Conservation (phyloP, 306 rosid genomes). For the Urtica urens region DNA sequence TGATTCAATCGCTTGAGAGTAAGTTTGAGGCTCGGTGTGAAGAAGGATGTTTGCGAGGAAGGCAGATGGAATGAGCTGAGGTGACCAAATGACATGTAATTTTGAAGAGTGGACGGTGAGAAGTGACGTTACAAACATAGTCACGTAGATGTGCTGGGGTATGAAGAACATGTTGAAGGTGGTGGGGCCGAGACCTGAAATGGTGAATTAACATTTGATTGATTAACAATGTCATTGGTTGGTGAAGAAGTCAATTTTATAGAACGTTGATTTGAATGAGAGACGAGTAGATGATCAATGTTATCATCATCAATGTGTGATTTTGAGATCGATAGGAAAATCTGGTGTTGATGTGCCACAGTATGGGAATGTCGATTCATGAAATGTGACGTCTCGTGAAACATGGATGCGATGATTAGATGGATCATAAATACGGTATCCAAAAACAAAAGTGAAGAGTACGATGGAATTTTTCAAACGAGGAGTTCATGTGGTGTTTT, state of each 20-base stretch:
- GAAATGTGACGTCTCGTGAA: too few species aligned
- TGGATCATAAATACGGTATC: background rate
- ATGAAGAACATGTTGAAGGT: background rate
- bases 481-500: slow-evolving; percentile 6
- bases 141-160: background rate
- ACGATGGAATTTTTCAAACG: background rate
- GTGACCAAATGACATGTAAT: too few species aligned
- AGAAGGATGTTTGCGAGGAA: background rate
- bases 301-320: background rate
- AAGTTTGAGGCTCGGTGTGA: background rate
- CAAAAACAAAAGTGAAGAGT: slow-evolving; percentile 4
- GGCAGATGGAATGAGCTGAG: background rate
- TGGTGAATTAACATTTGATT: too few species aligned
- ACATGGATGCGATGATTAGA: background rate
- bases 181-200: too few species aligned
- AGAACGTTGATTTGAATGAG: too few species aligned
- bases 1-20: too few species aligned
- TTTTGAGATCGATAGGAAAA: background rate
- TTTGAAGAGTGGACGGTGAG: slow-evolving; percentile 2
- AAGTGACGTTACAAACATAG: background rate
- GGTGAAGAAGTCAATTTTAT: too few species aligned
- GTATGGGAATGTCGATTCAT: background rate
- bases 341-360: background rate
- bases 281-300: too few species aligned
- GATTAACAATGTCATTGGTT: too few species aligned